Evolutionary conservation across 2,329 filamentous ascomycete species (phyloP), one percentile per base, ranked within the genome.

Genomic region (Aurifilum marmelostoma): DNA sequence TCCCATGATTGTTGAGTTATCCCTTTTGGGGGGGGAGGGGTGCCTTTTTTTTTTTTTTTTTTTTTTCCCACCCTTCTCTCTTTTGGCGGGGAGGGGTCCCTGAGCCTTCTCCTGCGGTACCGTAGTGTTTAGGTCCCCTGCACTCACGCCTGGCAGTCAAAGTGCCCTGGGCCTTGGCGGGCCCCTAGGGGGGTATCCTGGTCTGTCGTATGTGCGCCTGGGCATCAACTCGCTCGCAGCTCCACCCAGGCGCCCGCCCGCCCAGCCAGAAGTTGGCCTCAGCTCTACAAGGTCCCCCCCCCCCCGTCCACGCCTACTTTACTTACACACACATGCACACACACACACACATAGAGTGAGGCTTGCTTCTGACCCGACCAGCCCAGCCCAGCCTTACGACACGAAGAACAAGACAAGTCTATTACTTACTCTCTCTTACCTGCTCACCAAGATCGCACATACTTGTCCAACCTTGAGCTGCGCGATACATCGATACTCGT

Each of bases 231-330:
- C 24, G 52, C 52, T 29, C 24, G 24, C 27, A 18, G 18, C 52
- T 32, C 24, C 24, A 56, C 52, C 52, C 52, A 29, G 6, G 52
- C 24, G 52, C 52, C 24, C 52, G 52, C 14, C 18, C 21, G 2
- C 4, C 34, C 8, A 8, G 34, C 43, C 50, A 27, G 52, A 27
- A 12, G 52, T 24, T 56, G 52, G 52, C 52, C 52, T 56, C 52
- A 56, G 52, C 52, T 56, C 52, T 56, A 56, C 52, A 56, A 56
- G 24, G 52, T n/a, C n/a, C n/a, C n/a, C n/a, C n/a, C n/a, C n/a
- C n/a, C 27, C 52, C 52, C 24, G 52, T 12, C 12, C n/a, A 52
- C 9, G 18, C 4, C n/a, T n/a, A n/a, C n/a, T 34, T 34, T 8
- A 34, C 34, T 4, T 34, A 34, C 34, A 8, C 34, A 34, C 34